phyloP scores from a whole-genome alignment of 78 protist genomes.

The Dictyostelium capitatum region DNA sequence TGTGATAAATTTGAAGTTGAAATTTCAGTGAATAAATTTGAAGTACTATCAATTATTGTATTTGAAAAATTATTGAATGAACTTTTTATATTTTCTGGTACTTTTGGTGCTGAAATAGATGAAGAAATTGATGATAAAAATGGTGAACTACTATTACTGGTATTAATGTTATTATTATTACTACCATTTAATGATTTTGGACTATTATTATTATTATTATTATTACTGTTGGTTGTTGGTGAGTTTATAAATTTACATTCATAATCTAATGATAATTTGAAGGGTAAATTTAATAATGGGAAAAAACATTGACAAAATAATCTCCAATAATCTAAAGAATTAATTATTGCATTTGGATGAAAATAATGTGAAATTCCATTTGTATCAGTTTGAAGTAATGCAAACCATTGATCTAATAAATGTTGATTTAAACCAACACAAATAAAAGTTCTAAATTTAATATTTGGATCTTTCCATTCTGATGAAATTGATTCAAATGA shows the following conservation, averaged over 20 bases:
- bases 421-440: slow-evolving; percentile 51
- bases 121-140: slow-evolving; percentile 1
- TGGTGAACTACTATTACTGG: not conserved
- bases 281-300: slow-evolving; percentile 34
- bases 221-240: slow-evolving; percentile 1
- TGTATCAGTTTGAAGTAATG: slow-evolving; percentile 9
- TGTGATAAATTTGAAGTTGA: slow-evolving; percentile 4
- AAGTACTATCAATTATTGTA: not conserved
- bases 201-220: not conserved
- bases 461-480: slow-evolving; percentile 64
- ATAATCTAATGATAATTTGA: slow-evolving; percentile 60
- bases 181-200: not conserved
- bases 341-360: slow-evolving; percentile 36
- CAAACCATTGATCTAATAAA: slow-evolving; percentile 65
- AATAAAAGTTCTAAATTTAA: slow-evolving; percentile 51
- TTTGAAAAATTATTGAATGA: slow-evolving; percentile 21
- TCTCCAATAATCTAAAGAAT: slow-evolving; percentile 27
- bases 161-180: not conserved
- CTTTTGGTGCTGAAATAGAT: not conserved
- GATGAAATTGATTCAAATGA: slow-evolving; percentile 32
- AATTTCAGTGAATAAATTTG: not conserved
- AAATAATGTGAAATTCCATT: slow-evolving; percentile 19
- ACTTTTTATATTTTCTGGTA: not conserved
- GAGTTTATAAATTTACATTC: slow-evolving; percentile 41
- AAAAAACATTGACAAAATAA: slow-evolving; percentile 49